Evolutionary conservation across 2,329 filamentous ascomycete species (phyloP).

Genomic region (Beauveria medogensis): DNA sequence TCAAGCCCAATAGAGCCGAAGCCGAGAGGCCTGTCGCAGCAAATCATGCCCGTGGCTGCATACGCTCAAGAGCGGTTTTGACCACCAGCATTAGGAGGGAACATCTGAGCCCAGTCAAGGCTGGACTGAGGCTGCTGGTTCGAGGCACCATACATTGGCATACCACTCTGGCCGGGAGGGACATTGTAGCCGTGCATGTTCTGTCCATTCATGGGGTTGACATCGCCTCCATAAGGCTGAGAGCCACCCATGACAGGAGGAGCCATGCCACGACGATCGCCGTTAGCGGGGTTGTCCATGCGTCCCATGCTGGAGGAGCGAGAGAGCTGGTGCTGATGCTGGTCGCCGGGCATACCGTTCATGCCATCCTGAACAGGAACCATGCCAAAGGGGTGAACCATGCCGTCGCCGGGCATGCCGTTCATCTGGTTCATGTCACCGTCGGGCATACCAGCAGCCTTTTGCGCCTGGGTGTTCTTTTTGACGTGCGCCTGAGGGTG

Average conservation of each 20-base stretch:
- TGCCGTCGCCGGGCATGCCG: constrained; percentile 48
- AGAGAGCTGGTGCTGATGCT: constrained; percentile 55
- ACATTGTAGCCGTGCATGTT: constrained; percentile 58
- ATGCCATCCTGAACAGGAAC: constrained; percentile 49
- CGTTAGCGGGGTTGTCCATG: constrained; percentile 43
- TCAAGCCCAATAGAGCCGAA: constrained; percentile 14
- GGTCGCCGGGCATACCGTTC: constrained; percentile 52
- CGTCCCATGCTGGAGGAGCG: constrained; percentile 53
- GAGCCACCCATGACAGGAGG: constrained; percentile 43
- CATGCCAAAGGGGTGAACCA: constrained; percentile 51
- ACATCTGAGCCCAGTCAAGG: constrained; percentile 73
- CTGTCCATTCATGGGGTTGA: constrained; percentile 57
- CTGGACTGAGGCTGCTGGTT: constrained; percentile 53
- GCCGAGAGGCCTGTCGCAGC: constrained; percentile 14
- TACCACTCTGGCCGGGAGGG: constrained; percentile 54
- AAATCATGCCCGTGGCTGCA: constrained; percentile 26
- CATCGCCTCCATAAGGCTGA: constrained; percentile 50
- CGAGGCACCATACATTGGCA: constrained; percentile 54
- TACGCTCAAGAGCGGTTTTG: constrained; percentile 39
- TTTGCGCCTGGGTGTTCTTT: constrained; percentile 58
- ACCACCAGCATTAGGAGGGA: constrained; percentile 54
- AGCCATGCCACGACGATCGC: constrained; percentile 49
- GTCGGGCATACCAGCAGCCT: constrained; percentile 44
- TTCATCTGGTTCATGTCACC: constrained; percentile 53
- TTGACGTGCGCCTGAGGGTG: constrained; percentile 86